Conservation (phyloP, 2,329 filamentous ascomycete genomes). For the Fusarium sp. region DNA sequence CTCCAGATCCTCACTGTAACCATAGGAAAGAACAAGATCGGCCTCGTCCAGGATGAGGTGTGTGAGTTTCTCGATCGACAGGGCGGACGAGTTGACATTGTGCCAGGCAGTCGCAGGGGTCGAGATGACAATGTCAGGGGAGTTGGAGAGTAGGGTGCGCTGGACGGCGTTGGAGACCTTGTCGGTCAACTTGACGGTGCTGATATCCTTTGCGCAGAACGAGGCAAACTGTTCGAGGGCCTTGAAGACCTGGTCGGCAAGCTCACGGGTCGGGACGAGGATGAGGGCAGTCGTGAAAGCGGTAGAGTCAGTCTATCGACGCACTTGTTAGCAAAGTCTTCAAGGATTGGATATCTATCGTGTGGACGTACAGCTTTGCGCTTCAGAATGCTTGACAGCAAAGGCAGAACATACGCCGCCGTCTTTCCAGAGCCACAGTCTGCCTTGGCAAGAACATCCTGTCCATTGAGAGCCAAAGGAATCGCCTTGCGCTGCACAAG, state of each 20-base stretch:
- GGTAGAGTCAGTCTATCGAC: conserved; percentile 58
- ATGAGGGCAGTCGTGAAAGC: conserved; percentile 80
- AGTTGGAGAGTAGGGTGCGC: conserved; percentile 84
- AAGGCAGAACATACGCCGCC: conserved; percentile 90
- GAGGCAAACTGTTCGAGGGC: conserved; percentile 79
- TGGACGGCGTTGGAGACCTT: conserved; percentile 92
- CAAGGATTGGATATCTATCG: background rate
- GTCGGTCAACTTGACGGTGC: conserved; percentile 86
- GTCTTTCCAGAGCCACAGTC: conserved; percentile 98
- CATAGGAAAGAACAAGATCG: conserved; percentile 92
- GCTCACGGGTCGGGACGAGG: conserved; percentile 92
- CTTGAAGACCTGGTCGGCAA: conserved; percentile 90
- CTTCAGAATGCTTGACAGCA: conserved; percentile 86
- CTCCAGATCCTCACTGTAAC: conserved; percentile 90
- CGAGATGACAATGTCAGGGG: conserved; percentile 88
- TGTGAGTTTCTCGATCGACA: conserved; percentile 77
- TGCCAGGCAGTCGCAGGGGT: conserved; percentile 87
- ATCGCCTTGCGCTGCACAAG: conserved; percentile 88
- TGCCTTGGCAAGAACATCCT: conserved; percentile 90
- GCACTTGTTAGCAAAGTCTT: conserved; percentile 9
- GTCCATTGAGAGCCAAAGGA: conserved; percentile 85
- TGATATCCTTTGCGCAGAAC: conserved; percentile 87
- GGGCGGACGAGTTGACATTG: conserved; percentile 73
- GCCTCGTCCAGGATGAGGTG: conserved; percentile 94
- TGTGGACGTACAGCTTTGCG: conserved; percentile 70